Conservation (phyloP, 495 filamentous ascomycete species). For the Penicillium cosmopolitanum region DNA sequence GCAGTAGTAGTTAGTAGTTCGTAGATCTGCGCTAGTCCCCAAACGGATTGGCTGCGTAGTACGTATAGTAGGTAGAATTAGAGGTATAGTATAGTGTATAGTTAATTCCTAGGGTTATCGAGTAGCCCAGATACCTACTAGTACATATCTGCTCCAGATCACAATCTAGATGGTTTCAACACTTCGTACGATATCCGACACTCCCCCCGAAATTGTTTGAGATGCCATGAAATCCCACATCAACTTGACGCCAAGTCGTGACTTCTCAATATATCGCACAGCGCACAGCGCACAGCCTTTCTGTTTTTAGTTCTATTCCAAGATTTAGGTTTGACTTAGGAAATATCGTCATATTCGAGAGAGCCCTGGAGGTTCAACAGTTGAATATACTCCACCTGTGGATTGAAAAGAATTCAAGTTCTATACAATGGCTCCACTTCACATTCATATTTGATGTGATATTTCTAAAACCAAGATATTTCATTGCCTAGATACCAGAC, state of each 20-base stretch:
- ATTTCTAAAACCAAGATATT: slow-evolving; percentile 56
- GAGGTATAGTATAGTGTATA: too few relatives aligned
- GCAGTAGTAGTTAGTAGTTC: too few relatives aligned
- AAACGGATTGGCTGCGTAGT: too few relatives aligned
- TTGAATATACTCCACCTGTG: slow-evolving; percentile 63
- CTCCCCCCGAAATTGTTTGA: neutral
- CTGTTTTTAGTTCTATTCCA: too few relatives aligned
- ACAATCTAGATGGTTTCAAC: neutral
- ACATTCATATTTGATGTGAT: slow-evolving; percentile 62
- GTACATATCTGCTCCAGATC: too few relatives aligned
- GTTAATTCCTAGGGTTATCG: too few relatives aligned
- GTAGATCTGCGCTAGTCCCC: too few relatives aligned
- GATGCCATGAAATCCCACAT: neutral
- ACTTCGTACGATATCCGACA: neutral
- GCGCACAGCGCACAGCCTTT: too few relatives aligned
- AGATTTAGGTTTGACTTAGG: neutral
- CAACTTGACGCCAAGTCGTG: neutral
- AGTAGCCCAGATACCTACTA: too few relatives aligned
- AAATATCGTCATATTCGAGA: neutral
- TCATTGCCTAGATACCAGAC: slow-evolving; percentile 47
- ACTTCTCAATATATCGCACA: too few relatives aligned
- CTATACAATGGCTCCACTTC: too few relatives aligned
- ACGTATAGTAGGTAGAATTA: neutral
- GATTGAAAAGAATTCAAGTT: slow-evolving; percentile 56
- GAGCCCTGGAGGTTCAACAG: slow-evolving; percentile 34